Conservation (phyloP, 2,329 filamentous ascomycete genomes). For the Penicillium expansum region DNA sequence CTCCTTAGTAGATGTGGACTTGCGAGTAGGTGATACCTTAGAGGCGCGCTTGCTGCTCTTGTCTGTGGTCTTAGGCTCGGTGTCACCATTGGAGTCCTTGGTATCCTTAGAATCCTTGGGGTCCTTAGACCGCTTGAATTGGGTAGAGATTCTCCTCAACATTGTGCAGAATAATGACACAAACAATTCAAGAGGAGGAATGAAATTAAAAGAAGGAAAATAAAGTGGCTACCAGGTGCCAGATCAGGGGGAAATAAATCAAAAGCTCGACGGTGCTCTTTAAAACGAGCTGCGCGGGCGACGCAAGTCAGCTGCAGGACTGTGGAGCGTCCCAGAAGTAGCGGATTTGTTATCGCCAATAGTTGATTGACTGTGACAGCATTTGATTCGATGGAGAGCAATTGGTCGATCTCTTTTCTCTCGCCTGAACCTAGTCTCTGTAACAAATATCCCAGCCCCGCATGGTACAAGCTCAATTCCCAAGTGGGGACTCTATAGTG, state of each 20-base stretch:
- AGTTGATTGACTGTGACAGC: constrained; percentile 24
- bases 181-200: constrained; percentile 2
- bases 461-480: constrained; percentile 19
- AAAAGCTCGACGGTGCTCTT: constrained; percentile 14
- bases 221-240: constrained; percentile 9
- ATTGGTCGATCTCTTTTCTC: constrained; percentile 20
- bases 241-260: constrained; percentile 17
- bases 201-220: not conserved
- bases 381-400: constrained; percentile 18
- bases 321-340: constrained; percentile 21
- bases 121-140: constrained; percentile 35
- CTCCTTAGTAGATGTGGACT: constrained; percentile 27
- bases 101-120: constrained; percentile 32
- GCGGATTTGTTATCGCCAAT: constrained; percentile 29
- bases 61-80: constrained; percentile 30
- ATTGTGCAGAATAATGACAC: constrained; percentile 28
- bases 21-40: constrained; percentile 27
- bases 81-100: constrained; percentile 28
- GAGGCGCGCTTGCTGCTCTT: constrained; percentile 33
- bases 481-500: constrained; percentile 6
- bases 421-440: constrained; percentile 8
- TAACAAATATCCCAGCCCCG: constrained; percentile 16
- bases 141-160: constrained; percentile 42
- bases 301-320: constrained; percentile 24
- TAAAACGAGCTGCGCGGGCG: constrained; percentile 23